phyloP scores from a whole-genome alignment of 73 alveolate genomes.

The Tetrahymena borealis region DNA sequence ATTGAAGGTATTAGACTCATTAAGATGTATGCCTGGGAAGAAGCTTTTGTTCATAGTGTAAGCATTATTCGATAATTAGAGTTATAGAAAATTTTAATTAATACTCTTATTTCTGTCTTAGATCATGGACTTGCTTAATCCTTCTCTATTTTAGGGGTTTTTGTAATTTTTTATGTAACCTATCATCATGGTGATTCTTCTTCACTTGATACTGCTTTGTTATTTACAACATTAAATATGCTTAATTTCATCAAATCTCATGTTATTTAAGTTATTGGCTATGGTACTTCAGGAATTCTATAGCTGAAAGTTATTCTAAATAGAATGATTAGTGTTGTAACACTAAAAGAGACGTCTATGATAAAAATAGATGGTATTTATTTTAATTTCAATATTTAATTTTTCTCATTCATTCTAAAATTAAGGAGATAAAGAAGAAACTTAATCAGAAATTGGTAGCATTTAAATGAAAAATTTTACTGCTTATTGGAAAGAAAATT shows the following conservation, averaged over 20 bases:
- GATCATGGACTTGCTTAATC: not conserved
- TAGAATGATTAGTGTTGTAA: not conserved
- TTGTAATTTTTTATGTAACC: not conserved
- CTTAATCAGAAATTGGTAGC: not conserved
- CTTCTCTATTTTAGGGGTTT: not conserved
- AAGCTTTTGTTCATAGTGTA: not conserved
- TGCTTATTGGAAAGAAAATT: constrained; percentile 23
- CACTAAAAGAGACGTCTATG: not conserved
- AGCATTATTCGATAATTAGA: not conserved
- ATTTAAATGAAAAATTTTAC: not conserved
- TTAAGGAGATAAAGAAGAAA: not conserved
- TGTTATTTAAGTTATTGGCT: not conserved
- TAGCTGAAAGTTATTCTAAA: not conserved
- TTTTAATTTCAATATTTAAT: not conserved
- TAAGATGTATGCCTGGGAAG: constrained; percentile 31
- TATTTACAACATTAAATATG: not conserved
- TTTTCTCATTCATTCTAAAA: not conserved
- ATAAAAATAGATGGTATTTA: not conserved
- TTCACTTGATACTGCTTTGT: not conserved
- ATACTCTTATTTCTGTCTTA: not conserved
- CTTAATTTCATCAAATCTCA: not conserved
- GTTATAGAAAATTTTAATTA: not conserved
- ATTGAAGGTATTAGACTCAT: constrained; percentile 22
- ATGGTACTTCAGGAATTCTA: not conserved
- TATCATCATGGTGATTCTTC: not conserved